Evolutionary conservation across 1,284 basidiomycete species (phyloP), one percentile per base, ranked within the genome.

Genomic region (Tilletia walkeri): DNA sequence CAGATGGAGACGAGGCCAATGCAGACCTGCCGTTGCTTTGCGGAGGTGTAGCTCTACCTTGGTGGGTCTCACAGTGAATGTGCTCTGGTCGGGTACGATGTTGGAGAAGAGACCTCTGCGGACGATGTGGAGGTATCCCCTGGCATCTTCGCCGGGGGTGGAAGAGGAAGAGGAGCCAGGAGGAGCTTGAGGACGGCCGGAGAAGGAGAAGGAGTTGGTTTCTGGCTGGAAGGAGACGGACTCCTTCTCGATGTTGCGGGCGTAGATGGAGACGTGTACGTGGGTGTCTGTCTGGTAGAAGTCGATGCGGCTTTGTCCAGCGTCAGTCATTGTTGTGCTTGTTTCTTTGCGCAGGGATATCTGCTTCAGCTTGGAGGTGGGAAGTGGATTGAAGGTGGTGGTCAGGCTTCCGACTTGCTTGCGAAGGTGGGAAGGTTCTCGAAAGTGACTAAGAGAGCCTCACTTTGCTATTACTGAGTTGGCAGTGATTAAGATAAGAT

Each of bases 221-320:
- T 24, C 67, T 49, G 70, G 65, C 10, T 71, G 69, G 14, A 80
- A 71, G 0, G 54, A 30, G 14, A 83, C 71, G 10, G 78, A 63
- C 18, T 76, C 74, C 6, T 72, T n/a, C 0, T 71, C 70, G 0
- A 72, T 73, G 7, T 75, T 72, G 70, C 80, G 80, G 56, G 77
- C 72, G 68, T 80, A 84, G 66, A 84, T 61, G 0, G 77, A 78
- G 2, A 84, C 39, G 53, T 72, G 75, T 45, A 84, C 73, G 39
- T 69, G 70, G 4, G 75, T 75, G 56, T 77, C 80, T 0, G 82
- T 84, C 72, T 84, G 83, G 69, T 83, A 84, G 68, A 73, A 84
- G 72, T 84, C 83, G 69, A 14, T 63, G 9, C 59, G 59, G 12
- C 24, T 6, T 34, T 30, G 24, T 30, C 24, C 24, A 30, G 54